A percentile compares a stretch with the other conserved stretches of the same genome.
Evolutionary conservation across 2,329 filamentous ascomycete genomes (phyloP).

Genomic region (Penicillium sp.): DNA sequence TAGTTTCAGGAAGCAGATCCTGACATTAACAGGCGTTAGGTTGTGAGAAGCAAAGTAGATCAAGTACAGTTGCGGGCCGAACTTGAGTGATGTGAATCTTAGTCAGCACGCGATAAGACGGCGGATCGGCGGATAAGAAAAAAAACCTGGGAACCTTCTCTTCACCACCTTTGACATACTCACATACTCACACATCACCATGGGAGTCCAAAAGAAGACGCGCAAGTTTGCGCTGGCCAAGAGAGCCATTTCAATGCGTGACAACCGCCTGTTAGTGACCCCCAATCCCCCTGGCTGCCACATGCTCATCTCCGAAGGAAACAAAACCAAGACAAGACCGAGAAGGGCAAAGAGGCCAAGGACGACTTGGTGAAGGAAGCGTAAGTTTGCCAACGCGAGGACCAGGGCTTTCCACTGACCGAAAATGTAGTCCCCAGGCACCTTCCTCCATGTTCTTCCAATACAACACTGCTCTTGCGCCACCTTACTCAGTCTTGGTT

Average conservation of each 20-base stretch:
- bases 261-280: constrained; percentile 64
- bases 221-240: constrained; percentile 89
- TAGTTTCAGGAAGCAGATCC: no score
- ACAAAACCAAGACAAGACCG: constrained; percentile 20
- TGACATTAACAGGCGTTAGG: no score
- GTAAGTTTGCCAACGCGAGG: constrained; percentile 4
- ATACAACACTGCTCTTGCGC: constrained; percentile 82
- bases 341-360: constrained; percentile 18
- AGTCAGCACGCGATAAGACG: no score
- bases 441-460: constrained; percentile 85
- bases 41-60: no score
- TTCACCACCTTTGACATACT: background rate
- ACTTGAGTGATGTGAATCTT: no score
- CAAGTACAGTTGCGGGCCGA: no score
- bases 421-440: constrained; percentile 64
- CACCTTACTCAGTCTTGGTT: constrained; percentile 78
- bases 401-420: background rate
- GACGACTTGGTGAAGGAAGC: constrained; percentile 28
- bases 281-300: background rate
- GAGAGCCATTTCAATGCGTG: constrained; percentile 77
- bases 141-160: background rate
- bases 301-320: constrained; percentile 16
- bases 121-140: background rate
- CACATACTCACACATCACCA: constrained; percentile 41
- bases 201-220: constrained; percentile 88